These are phyloP conservation scores for Venturia pyrina DNA, from an alignment of 2,329 filamentous ascomycete genomes.

Conservation along the genomic window DNA sequence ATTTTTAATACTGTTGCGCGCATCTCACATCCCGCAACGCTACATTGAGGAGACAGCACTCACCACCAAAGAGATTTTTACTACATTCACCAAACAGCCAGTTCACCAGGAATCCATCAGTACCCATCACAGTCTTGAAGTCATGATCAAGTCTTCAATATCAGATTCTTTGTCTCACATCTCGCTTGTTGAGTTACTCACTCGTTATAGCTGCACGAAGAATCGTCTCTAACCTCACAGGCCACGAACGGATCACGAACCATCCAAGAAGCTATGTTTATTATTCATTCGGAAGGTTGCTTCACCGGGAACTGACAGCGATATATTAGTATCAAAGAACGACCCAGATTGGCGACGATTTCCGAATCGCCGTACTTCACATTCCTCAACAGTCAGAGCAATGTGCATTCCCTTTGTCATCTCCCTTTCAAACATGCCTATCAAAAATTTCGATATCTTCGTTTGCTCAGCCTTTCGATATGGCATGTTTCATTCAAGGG, in stretches of 20 bases:
- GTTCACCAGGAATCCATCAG: too few species aligned
- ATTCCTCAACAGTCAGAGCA: background rate
- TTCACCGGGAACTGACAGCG: background rate
- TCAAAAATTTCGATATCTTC: background rate
- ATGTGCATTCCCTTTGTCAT: background rate
- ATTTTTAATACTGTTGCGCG: too few species aligned
- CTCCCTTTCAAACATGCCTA: background rate
- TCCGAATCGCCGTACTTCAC: background rate
- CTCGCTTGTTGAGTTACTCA: background rate
- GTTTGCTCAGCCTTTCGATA: background rate
- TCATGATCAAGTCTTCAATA: too few species aligned
- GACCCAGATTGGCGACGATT: background rate
- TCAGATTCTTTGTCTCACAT: too few species aligned
- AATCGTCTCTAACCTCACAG: background rate
- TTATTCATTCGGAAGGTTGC: background rate
- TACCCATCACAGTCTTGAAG: background rate
- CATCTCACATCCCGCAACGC: too few species aligned
- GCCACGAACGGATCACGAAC: background rate
- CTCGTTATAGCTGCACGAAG: background rate
- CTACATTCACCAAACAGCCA: too few species aligned
- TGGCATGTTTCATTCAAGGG: background rate
- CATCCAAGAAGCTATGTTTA: background rate
- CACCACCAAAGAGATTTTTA: too few species aligned
- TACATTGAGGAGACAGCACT: too few species aligned
- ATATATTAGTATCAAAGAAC: background rate